These are phyloP conservation scores for Phytopythium delawarense DNA, from an alignment of 352 stramenopile genomes.

Conservation along the genomic window DNA sequence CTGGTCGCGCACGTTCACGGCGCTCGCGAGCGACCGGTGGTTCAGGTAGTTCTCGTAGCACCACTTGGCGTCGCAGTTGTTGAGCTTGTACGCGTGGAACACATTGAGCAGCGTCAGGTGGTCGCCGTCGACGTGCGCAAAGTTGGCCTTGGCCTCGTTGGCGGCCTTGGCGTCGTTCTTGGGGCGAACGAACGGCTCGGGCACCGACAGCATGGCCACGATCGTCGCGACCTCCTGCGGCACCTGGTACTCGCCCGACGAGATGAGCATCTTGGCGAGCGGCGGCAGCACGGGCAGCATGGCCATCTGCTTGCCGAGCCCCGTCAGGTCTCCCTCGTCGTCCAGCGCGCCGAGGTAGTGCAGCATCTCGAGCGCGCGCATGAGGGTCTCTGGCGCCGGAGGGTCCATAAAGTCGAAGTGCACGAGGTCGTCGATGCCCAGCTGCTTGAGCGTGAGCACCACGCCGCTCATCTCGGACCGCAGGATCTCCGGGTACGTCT, in stretches of 20 bases:
- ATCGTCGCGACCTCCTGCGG: constrained; percentile 97
- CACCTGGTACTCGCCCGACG: constrained; percentile 93
- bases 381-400: constrained; percentile 97
- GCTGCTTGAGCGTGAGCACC: constrained; percentile 97
- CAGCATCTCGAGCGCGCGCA: constrained; percentile 97
- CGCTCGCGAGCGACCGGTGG: constrained; percentile 90
- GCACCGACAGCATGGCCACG: constrained; percentile 95
- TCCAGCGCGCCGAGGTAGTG: constrained; percentile 98
- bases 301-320: constrained; percentile 90
- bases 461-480: constrained; percentile 95
- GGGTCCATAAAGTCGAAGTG: constrained; percentile 99
- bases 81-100: constrained; percentile 97
- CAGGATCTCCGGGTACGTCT: constrained; percentile 99
- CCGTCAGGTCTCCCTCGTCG: constrained; percentile 96
- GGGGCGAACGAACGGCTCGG: constrained; percentile 92
- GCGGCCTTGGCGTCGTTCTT: constrained; percentile 96
- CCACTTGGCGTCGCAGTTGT: constrained; percentile 91
- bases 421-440: constrained; percentile 99
- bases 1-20: constrained; percentile 95
- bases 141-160: constrained; percentile 96
- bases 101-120: constrained; percentile 98
- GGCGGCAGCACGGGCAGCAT: constrained; percentile 97
- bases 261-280: constrained; percentile 97
- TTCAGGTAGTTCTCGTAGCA: constrained; percentile 99
- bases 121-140: constrained; percentile 95